phyloP scores from a whole-genome alignment of 345 rosid genomes.

The Psidium guajava region DNA sequence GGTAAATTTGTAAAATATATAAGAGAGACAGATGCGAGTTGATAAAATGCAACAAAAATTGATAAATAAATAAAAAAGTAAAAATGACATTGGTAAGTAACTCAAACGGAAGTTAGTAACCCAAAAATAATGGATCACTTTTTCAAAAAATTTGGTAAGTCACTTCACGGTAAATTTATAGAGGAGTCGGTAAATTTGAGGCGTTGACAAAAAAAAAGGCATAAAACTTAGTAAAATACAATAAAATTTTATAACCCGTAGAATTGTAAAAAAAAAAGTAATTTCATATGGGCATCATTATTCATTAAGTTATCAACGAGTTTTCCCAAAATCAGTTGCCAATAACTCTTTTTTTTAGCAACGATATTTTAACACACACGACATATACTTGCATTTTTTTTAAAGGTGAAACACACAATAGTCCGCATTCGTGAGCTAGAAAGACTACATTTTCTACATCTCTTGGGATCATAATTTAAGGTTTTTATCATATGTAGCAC shows the following conservation, averaged over 20 bases:
- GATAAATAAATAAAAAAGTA: not conserved
- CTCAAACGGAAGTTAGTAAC: not conserved
- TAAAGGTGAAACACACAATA: no score
- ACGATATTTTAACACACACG: not conserved
- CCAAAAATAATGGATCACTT: not conserved
- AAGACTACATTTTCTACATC: no score
- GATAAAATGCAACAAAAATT: not conserved
- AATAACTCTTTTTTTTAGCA: not conserved
- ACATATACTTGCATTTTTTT: no score
- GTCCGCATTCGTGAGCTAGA: no score
- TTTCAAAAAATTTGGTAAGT: not conserved
- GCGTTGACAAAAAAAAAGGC: not conserved
- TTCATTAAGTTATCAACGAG: not conserved
- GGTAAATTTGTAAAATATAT: not conserved
- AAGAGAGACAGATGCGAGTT: not conserved
- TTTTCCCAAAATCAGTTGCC: accelerated
- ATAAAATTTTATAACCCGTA: not conserved
- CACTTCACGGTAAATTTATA: not conserved
- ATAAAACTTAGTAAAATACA: not conserved
- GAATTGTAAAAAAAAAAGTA: not conserved
- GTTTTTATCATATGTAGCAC: no score
- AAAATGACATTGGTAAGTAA: not conserved
- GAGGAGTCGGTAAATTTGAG: not conserved
- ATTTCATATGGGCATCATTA: not conserved
- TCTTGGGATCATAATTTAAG: no score